These are phyloP conservation scores for Geranomyces michiganensis DNA, from an alignment of 192 early-diverging fungal species.

Conservation along the genomic window DNA sequence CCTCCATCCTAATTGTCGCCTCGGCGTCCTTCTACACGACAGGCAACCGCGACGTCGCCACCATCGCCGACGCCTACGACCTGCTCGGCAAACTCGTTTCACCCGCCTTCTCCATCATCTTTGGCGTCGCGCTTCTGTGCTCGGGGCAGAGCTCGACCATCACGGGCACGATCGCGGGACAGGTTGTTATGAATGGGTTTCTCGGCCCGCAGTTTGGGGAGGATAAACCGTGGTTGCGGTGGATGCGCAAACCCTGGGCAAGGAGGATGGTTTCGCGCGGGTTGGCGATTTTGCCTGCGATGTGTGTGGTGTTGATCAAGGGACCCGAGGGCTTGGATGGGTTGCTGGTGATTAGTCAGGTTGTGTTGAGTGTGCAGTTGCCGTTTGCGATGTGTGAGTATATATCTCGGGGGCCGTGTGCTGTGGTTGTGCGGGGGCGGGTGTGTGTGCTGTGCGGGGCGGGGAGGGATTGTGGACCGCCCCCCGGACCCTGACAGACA, in stretches of 20 bases:
- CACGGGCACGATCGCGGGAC: slow-evolving; percentile 80
- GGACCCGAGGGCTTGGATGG: slow-evolving; percentile 63
- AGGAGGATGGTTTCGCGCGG: slow-evolving; percentile 70
- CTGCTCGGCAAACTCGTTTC: slow-evolving; percentile 63
- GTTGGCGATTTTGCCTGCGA: slow-evolving; percentile 74
- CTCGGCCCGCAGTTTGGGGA: slow-evolving; percentile 42
- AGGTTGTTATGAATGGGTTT: slow-evolving; percentile 80
- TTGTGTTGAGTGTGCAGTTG: slow-evolving; percentile 75
- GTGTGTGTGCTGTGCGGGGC: no score
- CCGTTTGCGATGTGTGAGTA: slow-evolving; percentile 69
- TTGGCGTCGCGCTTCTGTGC: slow-evolving; percentile 75
- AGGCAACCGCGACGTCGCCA: slow-evolving; percentile 48
- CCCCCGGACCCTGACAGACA: no score
- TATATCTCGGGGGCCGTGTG: no score
- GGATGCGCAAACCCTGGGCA: slow-evolving; percentile 52
- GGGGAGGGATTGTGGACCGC: no score
- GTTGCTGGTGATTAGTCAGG: slow-evolving; percentile 71
- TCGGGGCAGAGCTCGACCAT: slow-evolving; percentile 78
- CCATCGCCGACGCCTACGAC: slow-evolving; percentile 64
- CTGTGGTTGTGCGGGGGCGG: no score
- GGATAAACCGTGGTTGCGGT: no score
- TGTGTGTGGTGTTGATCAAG: slow-evolving; percentile 63
- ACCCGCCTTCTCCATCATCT: slow-evolving; percentile 60
- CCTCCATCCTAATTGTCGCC: slow-evolving; percentile 76
- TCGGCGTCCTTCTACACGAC: slow-evolving; percentile 69